Conservation (phyloP, 208 protist genomes). For the Trypanosoma rangeli region DNA sequence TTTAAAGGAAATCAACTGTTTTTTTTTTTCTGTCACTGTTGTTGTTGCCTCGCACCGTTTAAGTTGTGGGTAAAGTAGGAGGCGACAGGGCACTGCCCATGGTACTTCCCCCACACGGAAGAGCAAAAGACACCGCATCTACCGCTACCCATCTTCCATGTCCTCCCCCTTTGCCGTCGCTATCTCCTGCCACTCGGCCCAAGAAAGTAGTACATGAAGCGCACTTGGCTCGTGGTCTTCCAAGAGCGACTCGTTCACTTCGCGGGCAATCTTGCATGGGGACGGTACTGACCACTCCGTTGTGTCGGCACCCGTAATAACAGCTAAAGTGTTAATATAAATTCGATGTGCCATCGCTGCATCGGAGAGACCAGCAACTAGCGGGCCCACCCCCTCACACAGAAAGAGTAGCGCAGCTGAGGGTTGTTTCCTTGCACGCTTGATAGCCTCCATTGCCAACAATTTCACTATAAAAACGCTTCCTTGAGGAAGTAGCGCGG, state of each 20-base stretch:
- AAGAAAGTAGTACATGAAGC: constrained; percentile 64
- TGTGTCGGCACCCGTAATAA: constrained; percentile 4
- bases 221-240: constrained; percentile 35
- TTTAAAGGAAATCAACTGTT: too few species aligned
- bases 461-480: constrained; percentile 57
- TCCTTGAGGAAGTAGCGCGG: constrained; percentile 40
- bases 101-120: too few species aligned
- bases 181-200: constrained; percentile 59
- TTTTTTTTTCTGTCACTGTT: too few species aligned
- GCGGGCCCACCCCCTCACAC: constrained; percentile 39
- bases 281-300: background rate
- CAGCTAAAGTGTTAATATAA: constrained; percentile 21
- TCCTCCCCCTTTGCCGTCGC: background rate
- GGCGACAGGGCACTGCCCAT: too few species aligned
- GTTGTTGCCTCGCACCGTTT: too few species aligned
- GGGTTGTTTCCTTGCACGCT: constrained; percentile 16
- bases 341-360: constrained; percentile 25
- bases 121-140: background rate
- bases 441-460: constrained; percentile 55
- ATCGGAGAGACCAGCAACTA: constrained; percentile 42
- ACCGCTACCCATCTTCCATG: background rate
- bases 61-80: too few species aligned
- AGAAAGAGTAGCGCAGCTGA: constrained; percentile 39
- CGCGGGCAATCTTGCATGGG: constrained; percentile 34
- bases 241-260: constrained; percentile 71